Percentiles rank a stretch among this genome's conserved stretches.
Evolutionary conservation across 129 eudicot genomes (phyloP).

Genomic region (Helianthus tuberosus): DNA sequence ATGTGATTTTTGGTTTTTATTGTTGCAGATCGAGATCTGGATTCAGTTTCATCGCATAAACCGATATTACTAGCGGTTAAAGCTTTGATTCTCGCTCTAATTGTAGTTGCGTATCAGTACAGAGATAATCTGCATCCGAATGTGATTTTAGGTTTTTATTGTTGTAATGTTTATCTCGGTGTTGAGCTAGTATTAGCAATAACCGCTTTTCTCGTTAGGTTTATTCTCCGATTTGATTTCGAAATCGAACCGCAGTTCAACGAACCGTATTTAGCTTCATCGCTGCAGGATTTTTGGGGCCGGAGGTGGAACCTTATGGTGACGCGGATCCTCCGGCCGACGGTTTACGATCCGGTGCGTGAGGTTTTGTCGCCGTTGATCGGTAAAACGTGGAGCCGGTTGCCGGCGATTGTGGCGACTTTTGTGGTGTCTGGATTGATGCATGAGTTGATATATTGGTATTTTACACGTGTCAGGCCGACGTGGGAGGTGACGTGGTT

Average conservation of each 20-base stretch:
- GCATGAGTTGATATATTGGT: slow-evolving; percentile 60
- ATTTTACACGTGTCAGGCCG: slow-evolving; percentile 45
- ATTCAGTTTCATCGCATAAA: neutral
- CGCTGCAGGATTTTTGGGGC: slow-evolving; percentile 81
- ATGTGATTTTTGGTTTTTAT: too few relatives aligned
- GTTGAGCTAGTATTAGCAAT: slow-evolving; percentile 51
- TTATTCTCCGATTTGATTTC: slow-evolving; percentile 39
- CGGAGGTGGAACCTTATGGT: slow-evolving; percentile 81
- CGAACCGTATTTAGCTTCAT: slow-evolving; percentile 64
- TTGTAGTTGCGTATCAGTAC: slow-evolving; percentile 37
- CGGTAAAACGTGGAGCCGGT: slow-evolving; percentile 28
- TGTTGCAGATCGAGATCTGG: neutral
- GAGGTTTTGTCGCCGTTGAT: slow-evolving; percentile 10
- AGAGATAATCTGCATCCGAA: slow-evolving; percentile 37
- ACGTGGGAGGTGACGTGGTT: slow-evolving; percentile 83
- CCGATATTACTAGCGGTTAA: slow-evolving; percentile 23
- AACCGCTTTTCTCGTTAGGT: slow-evolving; percentile 36
- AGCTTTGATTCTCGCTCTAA: slow-evolving; percentile 31
- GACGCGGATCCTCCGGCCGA: slow-evolving; percentile 48
- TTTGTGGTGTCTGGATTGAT: slow-evolving; percentile 66
- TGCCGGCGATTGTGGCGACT: slow-evolving; percentile 39
- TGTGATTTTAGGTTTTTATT: slow-evolving; percentile 40
- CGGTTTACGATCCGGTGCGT: slow-evolving; percentile 48
- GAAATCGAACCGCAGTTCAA: slow-evolving; percentile 66
- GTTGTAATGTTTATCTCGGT: slow-evolving; percentile 49